phyloP scores from a whole-genome alignment of 1,139 yeast species.

The Saccharomyces hybrid region DNA sequence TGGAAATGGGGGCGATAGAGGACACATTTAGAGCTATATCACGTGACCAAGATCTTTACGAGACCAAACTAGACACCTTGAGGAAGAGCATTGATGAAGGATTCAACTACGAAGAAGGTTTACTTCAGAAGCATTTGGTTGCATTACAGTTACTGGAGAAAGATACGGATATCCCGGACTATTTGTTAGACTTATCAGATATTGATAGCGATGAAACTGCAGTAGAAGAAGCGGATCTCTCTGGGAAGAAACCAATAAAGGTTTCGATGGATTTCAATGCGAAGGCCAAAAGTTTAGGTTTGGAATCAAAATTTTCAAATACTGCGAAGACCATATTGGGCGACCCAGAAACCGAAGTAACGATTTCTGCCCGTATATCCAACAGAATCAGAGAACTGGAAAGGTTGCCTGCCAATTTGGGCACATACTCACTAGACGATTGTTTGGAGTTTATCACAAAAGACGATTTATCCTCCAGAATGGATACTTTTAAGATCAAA shows the following conservation, averaged over 20 bases:
- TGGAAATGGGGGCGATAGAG: conserved; percentile 33
- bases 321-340: conserved; percentile 28
- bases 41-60: conserved; percentile 34
- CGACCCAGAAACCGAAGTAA: conserved; percentile 40
- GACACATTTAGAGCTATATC: conserved; percentile 31
- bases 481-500: conserved; percentile 49
- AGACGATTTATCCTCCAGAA: conserved; percentile 36
- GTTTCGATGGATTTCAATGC: conserved; percentile 30
- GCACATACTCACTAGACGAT: conserved; percentile 46
- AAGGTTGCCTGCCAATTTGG: conserved; percentile 65
- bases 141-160: conserved; percentile 71
- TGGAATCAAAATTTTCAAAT: conserved; percentile 31
- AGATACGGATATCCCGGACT: conserved; percentile 66
- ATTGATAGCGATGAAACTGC: conserved; percentile 6
- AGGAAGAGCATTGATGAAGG: conserved; percentile 21
- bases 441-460: conserved; percentile 35
- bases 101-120: conserved; percentile 38
- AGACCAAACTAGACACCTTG: conserved; percentile 29
- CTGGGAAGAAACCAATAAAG: conserved; percentile 24
- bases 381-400: conserved; percentile 71
- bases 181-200: conserved; percentile 31
- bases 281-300: conserved; percentile 32
- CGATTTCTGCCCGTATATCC: conserved; percentile 50
- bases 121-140: conserved; percentile 59
- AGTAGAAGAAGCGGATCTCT: conserved; percentile 2